These are phyloP conservation scores for Russula foetens DNA, from an alignment of 768 basidiomycete species.

Conservation along the genomic window DNA sequence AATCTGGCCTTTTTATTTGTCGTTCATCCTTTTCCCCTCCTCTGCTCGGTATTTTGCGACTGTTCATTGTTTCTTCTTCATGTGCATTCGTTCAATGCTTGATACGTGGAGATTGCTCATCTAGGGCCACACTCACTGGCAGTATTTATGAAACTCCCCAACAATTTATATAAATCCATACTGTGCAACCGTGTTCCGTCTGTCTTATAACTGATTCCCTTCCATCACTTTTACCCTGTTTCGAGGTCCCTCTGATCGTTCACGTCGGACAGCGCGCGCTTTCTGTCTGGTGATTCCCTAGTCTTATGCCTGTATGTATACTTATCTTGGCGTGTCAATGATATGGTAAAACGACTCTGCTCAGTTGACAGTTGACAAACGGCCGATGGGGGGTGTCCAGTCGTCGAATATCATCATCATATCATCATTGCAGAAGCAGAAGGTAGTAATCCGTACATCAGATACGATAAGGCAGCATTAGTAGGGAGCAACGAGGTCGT, in stretches of 20 bases:
- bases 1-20: neutral
- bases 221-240: neutral
- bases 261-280: neutral
- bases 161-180: conserved; percentile 6
- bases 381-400: too few species aligned
- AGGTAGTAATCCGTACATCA: neutral
- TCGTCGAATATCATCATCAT: neutral
- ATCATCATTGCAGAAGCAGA: neutral
- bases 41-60: neutral
- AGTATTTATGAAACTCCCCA: conserved; percentile 9
- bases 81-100: neutral
- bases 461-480: neutral
- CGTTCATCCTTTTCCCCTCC: too few species aligned
- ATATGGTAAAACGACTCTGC: neutral
- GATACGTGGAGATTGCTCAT: conserved; percentile 11
- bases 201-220: neutral
- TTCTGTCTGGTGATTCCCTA: neutral
- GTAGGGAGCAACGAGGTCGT: neutral
- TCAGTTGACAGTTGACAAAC: neutral
- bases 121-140: conserved; percentile 8
- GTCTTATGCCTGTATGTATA: conserved; percentile 3
- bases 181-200: neutral
- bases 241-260: neutral
- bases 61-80: neutral
- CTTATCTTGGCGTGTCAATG: conserved; percentile 5